These are phyloP conservation scores for Calonectria honghensis DNA, from an alignment of 2,329 filamentous ascomycete genomes.

Conservation along the genomic window DNA sequence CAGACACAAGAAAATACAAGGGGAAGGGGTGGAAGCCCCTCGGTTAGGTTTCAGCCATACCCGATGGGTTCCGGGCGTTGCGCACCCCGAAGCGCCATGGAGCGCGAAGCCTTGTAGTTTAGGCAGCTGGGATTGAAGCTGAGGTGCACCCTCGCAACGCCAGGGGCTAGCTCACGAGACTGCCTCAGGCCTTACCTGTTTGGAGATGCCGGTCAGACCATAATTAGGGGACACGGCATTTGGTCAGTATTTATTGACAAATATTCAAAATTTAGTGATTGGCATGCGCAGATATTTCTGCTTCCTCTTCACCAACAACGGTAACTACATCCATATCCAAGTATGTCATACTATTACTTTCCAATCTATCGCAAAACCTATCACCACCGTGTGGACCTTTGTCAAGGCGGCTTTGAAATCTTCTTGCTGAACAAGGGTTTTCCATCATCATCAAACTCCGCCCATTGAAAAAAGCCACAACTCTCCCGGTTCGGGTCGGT, in stretches of 20 bases:
- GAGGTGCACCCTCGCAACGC: not conserved
- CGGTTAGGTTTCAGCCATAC: not conserved
- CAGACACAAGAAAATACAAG: not conserved
- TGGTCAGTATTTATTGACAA: not conserved
- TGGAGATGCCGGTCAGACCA: slow-evolving; percentile 4
- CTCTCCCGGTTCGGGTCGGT: slow-evolving; percentile 81
- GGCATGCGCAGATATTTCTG: not conserved
- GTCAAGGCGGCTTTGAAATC: not conserved
- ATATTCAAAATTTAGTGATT: not conserved
- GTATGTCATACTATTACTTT: not conserved
- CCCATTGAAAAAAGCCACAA: slow-evolving; percentile 90
- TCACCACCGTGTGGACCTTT: not conserved
- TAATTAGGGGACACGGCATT: not conserved
- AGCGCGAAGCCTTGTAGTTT: not conserved
- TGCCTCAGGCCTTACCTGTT: not conserved
- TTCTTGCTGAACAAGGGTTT: slow-evolving; percentile 70
- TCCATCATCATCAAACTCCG: slow-evolving; percentile 89
- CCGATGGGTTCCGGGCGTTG: not conserved
- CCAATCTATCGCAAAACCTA: too few species aligned
- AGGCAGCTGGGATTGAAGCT: not conserved
- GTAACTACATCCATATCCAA: too few species aligned
- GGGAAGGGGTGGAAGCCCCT: too few species aligned
- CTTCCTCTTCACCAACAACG: not conserved
- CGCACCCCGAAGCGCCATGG: not conserved
- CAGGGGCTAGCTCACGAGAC: not conserved